Conservation (phyloP, 352 stramenopile species). For the Phytophthora pseudosyringae region DNA sequence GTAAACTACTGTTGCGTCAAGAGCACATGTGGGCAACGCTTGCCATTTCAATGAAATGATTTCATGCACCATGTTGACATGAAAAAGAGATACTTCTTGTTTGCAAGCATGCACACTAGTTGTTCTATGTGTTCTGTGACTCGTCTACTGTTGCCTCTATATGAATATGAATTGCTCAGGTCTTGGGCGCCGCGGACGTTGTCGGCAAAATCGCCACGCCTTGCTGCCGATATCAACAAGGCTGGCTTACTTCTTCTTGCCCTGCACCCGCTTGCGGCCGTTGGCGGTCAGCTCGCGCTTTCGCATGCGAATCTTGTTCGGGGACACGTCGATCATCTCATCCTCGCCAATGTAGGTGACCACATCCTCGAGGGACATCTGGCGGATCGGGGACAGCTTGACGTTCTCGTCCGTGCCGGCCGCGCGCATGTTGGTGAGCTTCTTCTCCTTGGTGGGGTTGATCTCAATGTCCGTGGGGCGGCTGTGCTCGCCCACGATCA, state of each 20-base stretch:
- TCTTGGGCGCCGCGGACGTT: conserved; percentile 2
- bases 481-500: conserved; percentile 98
- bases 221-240: conserved; percentile 1
- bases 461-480: conserved; percentile 96
- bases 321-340: conserved; percentile 99
- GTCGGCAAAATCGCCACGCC: conserved; percentile 22
- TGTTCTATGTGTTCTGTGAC: conserved; percentile 30
- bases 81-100: conserved; percentile 14
- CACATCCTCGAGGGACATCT: conserved; percentile 97
- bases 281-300: conserved; percentile 76
- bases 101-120: conserved; percentile 25
- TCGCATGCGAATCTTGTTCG: conserved; percentile 92
- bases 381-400: conserved; percentile 91
- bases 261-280: conserved; percentile 56
- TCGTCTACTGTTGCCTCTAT: conserved; percentile 37
- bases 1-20: not conserved
- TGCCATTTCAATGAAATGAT: too few relatives aligned
- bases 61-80: conserved; percentile 8
- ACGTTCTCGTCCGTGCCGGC: conserved; percentile 96
- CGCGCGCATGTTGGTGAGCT: conserved; percentile 97
- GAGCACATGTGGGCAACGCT: not conserved
- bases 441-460: conserved; percentile 98
- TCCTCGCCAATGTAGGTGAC: conserved; percentile 98
- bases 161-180: conserved; percentile 39
- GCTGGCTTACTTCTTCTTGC: conserved; percentile 63